A percentile compares a stretch with the other conserved stretches of the same genome.
Conservation (phyloP, 139 green algal species). For the Spirogloea muscicola region DNA sequence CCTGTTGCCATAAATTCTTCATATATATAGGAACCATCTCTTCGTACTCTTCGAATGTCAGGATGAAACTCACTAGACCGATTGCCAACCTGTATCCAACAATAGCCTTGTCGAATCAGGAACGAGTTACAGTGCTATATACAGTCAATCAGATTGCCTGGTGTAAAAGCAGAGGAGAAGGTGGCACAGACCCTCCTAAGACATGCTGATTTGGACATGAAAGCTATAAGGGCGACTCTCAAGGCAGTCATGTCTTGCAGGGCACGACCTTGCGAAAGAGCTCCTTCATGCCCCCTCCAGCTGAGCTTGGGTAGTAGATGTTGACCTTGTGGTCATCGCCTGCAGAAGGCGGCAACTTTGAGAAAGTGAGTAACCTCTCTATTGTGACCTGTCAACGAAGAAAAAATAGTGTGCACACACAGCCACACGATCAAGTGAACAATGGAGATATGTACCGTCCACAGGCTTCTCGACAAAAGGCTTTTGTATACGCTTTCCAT, state of each 20-base stretch:
- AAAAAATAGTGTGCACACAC: neutral
- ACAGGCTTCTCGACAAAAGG: constrained; percentile 99
- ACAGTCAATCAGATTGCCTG: too few relatives aligned
- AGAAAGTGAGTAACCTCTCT: neutral
- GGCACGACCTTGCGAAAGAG: constrained; percentile 94
- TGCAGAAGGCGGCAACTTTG: too few relatives aligned
- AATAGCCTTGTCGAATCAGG: too few relatives aligned
- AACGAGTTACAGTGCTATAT: too few relatives aligned
- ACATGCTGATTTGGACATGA: too few relatives aligned
- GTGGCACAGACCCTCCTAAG: too few relatives aligned
- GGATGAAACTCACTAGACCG: constrained; percentile 48
- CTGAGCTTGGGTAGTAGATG: constrained; percentile 96
- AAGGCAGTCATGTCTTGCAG: too few relatives aligned
- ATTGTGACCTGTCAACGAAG: neutral
- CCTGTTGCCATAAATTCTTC: constrained; percentile 94
- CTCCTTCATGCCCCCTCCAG: constrained; percentile 94
- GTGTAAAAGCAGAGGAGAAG: too few relatives aligned
- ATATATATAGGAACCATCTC: constrained; percentile 93
- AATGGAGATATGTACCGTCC: constrained; percentile 34
- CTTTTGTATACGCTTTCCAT: constrained; percentile 81
- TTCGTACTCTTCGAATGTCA: constrained; percentile 52
- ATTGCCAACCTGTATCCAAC: constrained; percentile 41
- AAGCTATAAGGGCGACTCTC: too few relatives aligned
- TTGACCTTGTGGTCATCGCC: constrained; percentile 97
- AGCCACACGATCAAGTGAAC: too few relatives aligned